These are phyloP conservation scores for Linnemannia elongata DNA, from an alignment of 192 early-diverging fungal genomes.

Conservation along the genomic window DNA sequence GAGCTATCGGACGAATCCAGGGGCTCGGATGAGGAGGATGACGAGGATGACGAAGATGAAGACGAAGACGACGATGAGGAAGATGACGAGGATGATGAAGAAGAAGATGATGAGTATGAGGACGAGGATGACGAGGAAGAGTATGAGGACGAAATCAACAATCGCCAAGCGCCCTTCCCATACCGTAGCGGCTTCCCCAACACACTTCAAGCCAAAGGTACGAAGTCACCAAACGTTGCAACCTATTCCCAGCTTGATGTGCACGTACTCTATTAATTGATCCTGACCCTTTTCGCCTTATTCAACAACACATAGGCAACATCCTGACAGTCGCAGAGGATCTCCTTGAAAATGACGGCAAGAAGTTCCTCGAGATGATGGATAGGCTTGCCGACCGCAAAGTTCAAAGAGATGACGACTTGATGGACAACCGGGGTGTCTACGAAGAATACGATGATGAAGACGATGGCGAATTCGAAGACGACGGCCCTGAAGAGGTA, in stretches of 20 bases:
- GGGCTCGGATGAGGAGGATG: slow-evolving; percentile 52
- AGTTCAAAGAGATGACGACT: slow-evolving; percentile 82
- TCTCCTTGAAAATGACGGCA: slow-evolving; percentile 92
- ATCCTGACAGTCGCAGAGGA: slow-evolving; percentile 87
- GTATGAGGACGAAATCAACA: slow-evolving; percentile 58
- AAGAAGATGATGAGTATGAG: slow-evolving; percentile 68
- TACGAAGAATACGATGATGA: slow-evolving; percentile 68
- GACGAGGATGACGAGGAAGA: slow-evolving; percentile 74
- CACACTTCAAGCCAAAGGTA: slow-evolving; percentile 85
- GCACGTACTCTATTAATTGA: neutral
- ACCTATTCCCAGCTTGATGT: neutral
- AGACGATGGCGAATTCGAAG: slow-evolving; percentile 75
- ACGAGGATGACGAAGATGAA: slow-evolving; percentile 63
- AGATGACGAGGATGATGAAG: slow-evolving; percentile 65
- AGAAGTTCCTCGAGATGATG: slow-evolving; percentile 98
- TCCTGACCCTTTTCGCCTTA: slow-evolving; percentile 1
- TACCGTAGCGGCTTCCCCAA: slow-evolving; percentile 76
- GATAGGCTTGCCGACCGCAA: slow-evolving; percentile 92
- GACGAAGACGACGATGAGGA: slow-evolving; percentile 63
- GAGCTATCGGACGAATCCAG: slow-evolving; percentile 62
- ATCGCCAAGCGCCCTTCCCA: slow-evolving; percentile 61
- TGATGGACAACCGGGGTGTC: slow-evolving; percentile 62
- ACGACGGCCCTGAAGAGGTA: slow-evolving; percentile 70
- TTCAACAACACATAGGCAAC: slow-evolving; percentile 55
- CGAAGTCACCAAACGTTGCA: neutral